phyloP scores from a whole-genome alignment of 2,329 filamentous ascomycete genomes.

The Pseudogymnoascus sp. region DNA sequence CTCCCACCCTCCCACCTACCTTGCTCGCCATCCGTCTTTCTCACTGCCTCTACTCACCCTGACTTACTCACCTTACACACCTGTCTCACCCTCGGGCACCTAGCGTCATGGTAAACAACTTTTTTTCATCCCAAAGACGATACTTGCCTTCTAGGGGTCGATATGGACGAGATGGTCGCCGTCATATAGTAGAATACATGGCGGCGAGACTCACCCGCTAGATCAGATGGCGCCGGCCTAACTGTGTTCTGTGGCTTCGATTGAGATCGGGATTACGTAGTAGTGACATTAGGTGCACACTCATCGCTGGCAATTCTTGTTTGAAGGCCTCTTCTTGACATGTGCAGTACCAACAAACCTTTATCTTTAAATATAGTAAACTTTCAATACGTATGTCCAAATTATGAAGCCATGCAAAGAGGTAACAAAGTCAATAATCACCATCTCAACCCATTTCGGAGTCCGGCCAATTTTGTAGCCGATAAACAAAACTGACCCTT shows the following conservation, averaged over 20 bases:
- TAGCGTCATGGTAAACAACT: conserved; percentile 2
- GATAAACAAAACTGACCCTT: background rate
- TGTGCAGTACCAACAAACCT: background rate
- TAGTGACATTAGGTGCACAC: background rate
- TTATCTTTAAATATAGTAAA: background rate
- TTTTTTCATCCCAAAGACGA: background rate
- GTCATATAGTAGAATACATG: conserved; percentile 17
- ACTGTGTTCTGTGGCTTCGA: background rate
- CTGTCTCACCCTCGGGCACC: conserved; percentile 2
- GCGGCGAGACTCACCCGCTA: background rate
- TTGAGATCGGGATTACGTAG: conserved; percentile 8
- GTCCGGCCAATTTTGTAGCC: background rate
- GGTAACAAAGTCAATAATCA: background rate
- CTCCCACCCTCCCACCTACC: background rate
- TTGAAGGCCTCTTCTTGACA: background rate
- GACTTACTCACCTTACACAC: background rate
- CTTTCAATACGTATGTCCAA: background rate
- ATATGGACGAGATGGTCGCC: conserved; percentile 46
- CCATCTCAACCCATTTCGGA: background rate
- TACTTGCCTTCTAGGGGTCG: conserved; percentile 16
- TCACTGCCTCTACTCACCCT: conserved; percentile 1
- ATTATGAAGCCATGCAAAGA: background rate
- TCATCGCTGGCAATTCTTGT: background rate
- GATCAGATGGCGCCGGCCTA: conserved; percentile 1
- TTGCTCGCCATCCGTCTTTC: background rate